Evolutionary conservation across 345 rosid genomes (phyloP).

Genomic region (Rhodomyrtus tomentosa): DNA sequence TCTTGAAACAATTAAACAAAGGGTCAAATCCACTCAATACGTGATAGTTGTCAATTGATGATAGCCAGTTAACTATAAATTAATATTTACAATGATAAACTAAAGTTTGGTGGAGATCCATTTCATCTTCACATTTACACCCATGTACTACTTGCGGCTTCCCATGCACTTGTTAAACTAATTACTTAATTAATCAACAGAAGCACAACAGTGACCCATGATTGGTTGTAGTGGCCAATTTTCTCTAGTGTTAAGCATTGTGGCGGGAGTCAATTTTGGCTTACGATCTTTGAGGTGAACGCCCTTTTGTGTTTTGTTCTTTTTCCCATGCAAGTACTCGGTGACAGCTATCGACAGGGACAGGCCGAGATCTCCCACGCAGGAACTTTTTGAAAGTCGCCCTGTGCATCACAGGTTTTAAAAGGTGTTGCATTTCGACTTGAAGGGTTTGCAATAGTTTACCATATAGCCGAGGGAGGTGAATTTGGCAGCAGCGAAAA

Average conservation of each 20-base stretch:
- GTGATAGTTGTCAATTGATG: constrained; percentile 2
- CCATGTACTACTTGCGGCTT: not conserved
- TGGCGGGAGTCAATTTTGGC: not conserved
- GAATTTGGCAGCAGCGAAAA: too few species aligned
- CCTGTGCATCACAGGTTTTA: not conserved
- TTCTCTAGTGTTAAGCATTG: not conserved
- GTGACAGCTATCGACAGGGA: constrained; percentile 18
- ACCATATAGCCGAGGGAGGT: not conserved
- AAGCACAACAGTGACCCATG: not conserved
- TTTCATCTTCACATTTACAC: not conserved
- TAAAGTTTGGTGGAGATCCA: not conserved
- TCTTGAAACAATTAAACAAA: not conserved
- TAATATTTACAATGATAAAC: not conserved
- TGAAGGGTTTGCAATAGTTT: not conserved
- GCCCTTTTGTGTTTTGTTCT: not conserved
- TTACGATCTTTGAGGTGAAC: not conserved
- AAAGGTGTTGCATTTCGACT: not conserved
- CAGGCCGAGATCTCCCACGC: not conserved
- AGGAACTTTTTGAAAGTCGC: not conserved
- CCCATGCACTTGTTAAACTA: not conserved
- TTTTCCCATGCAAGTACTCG: not conserved
- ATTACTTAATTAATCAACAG: not conserved
- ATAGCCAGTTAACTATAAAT: not conserved
- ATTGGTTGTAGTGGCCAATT: not conserved
- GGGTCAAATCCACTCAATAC: not conserved